phyloP scores from a whole-genome alignment of 768 basidiomycete species.

The Pisolithus microcarpus region DNA sequence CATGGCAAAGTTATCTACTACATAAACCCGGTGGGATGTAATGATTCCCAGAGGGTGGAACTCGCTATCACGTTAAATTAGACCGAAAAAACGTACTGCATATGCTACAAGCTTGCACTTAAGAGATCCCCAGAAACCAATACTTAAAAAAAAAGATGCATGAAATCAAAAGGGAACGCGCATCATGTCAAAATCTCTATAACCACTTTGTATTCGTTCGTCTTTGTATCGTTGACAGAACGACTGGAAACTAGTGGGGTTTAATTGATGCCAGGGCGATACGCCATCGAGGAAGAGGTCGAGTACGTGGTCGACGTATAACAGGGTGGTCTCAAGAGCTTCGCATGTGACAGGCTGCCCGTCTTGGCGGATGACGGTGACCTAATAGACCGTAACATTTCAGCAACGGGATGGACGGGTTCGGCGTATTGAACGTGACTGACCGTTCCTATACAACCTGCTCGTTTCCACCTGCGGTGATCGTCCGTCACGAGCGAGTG shows the following conservation, averaged over 20 bases:
- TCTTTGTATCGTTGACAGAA: constrained; percentile 20
- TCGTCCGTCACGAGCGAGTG: neutral
- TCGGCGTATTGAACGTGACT: neutral
- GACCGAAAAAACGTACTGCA: no score
- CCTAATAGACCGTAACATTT: constrained; percentile 5
- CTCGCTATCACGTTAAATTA: no score
- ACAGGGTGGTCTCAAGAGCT: constrained; percentile 23
- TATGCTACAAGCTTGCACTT: neutral
- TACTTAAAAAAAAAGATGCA: neutral
- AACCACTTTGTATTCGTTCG: constrained; percentile 8
- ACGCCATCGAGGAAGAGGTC: constrained; percentile 20
- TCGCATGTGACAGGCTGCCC: constrained; percentile 18
- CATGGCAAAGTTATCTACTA: no score
- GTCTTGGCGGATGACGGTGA: constrained; percentile 22
- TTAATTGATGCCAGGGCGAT: constrained; percentile 9
- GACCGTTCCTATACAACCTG: constrained; percentile 23
- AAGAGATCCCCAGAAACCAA: neutral
- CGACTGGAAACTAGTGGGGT: constrained; percentile 18
- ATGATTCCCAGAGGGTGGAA: no score
- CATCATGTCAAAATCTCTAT: constrained; percentile 11
- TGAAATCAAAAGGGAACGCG: constrained; percentile 14
- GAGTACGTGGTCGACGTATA: constrained; percentile 29
- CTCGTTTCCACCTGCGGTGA: constrained; percentile 15
- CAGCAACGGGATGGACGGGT: no score
- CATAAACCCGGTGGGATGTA: no score